phyloP scores from a whole-genome alignment of 805 yeast genomes.

The Alloascoidea africana region DNA sequence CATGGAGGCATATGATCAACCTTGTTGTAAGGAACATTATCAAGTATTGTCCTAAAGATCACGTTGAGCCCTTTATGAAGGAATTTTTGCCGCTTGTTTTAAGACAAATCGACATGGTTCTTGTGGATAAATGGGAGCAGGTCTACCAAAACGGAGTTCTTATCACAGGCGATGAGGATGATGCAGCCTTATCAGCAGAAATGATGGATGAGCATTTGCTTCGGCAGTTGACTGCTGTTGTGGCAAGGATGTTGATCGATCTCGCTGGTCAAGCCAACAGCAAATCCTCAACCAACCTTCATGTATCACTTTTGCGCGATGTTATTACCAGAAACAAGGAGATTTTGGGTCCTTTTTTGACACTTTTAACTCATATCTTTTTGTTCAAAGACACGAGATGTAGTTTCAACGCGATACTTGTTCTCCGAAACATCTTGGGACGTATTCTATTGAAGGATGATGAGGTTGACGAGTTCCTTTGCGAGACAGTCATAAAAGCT shows the following conservation, averaged over 20 bases:
- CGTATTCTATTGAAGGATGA: constrained; percentile 55
- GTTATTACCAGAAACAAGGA: constrained; percentile 48
- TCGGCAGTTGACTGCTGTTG: constrained; percentile 85
- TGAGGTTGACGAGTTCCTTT: constrained; percentile 57
- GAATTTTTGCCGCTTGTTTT: constrained; percentile 70
- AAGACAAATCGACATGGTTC: constrained; percentile 53
- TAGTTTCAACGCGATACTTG: constrained; percentile 76
- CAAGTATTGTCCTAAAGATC: constrained; percentile 71
- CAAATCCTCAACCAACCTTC: not conserved
- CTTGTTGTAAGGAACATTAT: constrained; percentile 76
- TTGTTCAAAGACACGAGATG: constrained; percentile 83
- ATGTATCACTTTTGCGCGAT: constrained; percentile 32
- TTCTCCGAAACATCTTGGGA: constrained; percentile 58
- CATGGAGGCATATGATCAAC: constrained; percentile 95
- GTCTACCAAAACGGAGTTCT: constrained; percentile 34
- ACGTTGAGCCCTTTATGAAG: constrained; percentile 53
- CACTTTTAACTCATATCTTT: constrained; percentile 61
- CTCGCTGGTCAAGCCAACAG: constrained; percentile 66
- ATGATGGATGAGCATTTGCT: constrained; percentile 96
- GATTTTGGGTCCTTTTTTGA: constrained; percentile 65
- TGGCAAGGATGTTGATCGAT: constrained; percentile 76
- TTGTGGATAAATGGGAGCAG: constrained; percentile 63
- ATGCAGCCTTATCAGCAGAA: constrained; percentile 83
- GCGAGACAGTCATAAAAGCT: constrained; percentile 54
- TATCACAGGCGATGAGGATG: constrained; percentile 45